Conservation (phyloP, 148 eudicot genomes). For the Polygonum aviculare region DNA sequence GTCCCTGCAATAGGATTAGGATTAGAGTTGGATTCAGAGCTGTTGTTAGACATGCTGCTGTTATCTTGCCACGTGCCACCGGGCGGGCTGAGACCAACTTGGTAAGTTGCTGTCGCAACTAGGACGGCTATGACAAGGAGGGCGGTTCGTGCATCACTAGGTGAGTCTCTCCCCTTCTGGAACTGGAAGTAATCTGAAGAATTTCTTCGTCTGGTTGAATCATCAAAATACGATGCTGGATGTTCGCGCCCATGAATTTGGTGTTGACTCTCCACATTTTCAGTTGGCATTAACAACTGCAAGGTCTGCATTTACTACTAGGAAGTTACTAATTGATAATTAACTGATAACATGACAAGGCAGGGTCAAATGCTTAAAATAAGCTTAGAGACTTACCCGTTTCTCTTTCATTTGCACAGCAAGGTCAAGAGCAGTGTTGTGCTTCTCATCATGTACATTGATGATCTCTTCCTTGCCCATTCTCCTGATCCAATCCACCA, state of each 20-base stretch:
- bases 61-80: constrained; percentile 59
- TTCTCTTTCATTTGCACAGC: constrained; percentile 44
- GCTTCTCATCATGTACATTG: constrained; percentile 33
- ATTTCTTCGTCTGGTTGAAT: background rate
- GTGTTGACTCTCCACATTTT: constrained; percentile 28
- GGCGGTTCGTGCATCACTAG: constrained; percentile 33
- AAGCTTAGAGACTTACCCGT: constrained; percentile 29
- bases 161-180: constrained; percentile 38
- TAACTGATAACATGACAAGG: no score
- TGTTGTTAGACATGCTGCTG: background rate
- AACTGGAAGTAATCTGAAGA: constrained; percentile 35
- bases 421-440: constrained; percentile 39
- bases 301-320: constrained; percentile 26
- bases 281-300: constrained; percentile 23
- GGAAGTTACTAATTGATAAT: no score
- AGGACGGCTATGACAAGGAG: constrained; percentile 43
- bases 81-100: constrained; percentile 46
- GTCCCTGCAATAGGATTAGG: constrained; percentile 30
- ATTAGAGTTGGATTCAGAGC: background rate
- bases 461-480: constrained; percentile 25
- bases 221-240: constrained; percentile 13
- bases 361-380: no score
- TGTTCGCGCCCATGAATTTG: constrained; percentile 28
- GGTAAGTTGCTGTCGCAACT: constrained; percentile 52
- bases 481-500: constrained; percentile 29